A percentile compares a stretch with the other conserved stretches of the same genome.
phyloP scores from a whole-genome alignment of 78 protist genomes.

The Tieghemostelium lacteum region DNA sequence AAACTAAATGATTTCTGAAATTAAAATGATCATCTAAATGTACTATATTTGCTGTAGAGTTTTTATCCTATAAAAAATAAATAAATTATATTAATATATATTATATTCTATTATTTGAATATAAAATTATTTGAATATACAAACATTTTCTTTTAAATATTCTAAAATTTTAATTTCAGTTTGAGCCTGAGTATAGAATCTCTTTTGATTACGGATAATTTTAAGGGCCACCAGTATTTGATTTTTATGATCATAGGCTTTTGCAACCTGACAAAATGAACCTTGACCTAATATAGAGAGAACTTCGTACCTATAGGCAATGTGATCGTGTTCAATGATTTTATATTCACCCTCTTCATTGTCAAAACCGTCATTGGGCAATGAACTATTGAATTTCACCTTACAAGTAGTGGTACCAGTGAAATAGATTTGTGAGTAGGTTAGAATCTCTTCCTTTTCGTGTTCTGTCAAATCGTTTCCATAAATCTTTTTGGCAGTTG shows the following conservation, averaged over 20 bases:
- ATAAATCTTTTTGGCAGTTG: slow-evolving; percentile 34
- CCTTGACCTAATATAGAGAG: slow-evolving; percentile 95
- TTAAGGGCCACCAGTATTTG: slow-evolving; percentile 90
- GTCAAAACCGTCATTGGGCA: slow-evolving; percentile 87
- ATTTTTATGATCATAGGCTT: slow-evolving; percentile 49
- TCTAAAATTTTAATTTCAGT: slow-evolving; percentile 95
- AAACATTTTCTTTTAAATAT: slow-evolving; percentile 82
- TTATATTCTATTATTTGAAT: neutral
- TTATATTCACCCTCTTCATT: slow-evolving; percentile 94
- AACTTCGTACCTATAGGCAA: slow-evolving; percentile 93
- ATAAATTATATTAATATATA: slow-evolving; percentile 44
- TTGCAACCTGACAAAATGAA: slow-evolving; percentile 94
- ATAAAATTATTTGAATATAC: slow-evolving; percentile 36
- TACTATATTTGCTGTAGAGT: slow-evolving; percentile 83
- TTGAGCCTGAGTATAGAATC: slow-evolving; percentile 96
- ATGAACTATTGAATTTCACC: slow-evolving; percentile 13
- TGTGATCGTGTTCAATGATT: slow-evolving; percentile 89
- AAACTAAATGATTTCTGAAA: slow-evolving; percentile 90
- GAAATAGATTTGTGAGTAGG: slow-evolving; percentile 84
- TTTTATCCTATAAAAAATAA: slow-evolving; percentile 86
- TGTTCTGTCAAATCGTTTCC: slow-evolving; percentile 46
- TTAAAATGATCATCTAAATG: slow-evolving; percentile 87
- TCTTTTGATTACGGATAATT: slow-evolving; percentile 91
- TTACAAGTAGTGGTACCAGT: slow-evolving; percentile 49
- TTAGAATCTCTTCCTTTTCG: slow-evolving; percentile 88